Conservation (phyloP, 768 basidiomycete species). For the Panaeolus cyanescens region DNA sequence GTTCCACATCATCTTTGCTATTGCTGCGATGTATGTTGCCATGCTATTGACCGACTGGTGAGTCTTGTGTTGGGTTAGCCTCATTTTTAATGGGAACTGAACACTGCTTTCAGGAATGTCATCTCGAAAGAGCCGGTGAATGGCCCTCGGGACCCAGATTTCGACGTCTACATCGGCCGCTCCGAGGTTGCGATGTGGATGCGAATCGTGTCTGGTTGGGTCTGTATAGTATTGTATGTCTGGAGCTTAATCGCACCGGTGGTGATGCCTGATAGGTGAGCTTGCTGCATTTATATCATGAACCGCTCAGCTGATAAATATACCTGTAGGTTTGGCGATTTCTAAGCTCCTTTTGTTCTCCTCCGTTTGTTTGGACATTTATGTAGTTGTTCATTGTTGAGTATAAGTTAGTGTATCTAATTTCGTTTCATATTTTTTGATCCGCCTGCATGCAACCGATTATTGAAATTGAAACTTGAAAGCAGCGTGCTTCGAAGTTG, state of each 20-base stretch:
- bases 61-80: constrained; percentile 32
- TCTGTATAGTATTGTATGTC: constrained; percentile 82
- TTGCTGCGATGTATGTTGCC: constrained; percentile 97
- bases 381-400: not conserved
- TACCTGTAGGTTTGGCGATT: constrained; percentile 19
- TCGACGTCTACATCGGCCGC: constrained; percentile 89
- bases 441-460: not conserved
- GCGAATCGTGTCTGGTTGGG: constrained; percentile 94
- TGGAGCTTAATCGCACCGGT: constrained; percentile 91
- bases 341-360: not conserved
- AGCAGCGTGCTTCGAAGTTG: too few relatives aligned
- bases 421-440: not conserved
- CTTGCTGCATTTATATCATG: constrained; percentile 2
- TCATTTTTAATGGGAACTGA: not conserved
- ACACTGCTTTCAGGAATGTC: constrained; percentile 58
- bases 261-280: constrained; percentile 87
- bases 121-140: constrained; percentile 57
- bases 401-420: not conserved
- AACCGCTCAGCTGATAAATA: not conserved
- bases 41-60: constrained; percentile 98
- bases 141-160: constrained; percentile 51
- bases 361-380: constrained; percentile 15
- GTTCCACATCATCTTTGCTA: constrained; percentile 98
- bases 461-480: too few relatives aligned
- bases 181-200: constrained; percentile 99